Conservation (phyloP, 129 eudicot species). For the Flaveria robusta region DNA sequence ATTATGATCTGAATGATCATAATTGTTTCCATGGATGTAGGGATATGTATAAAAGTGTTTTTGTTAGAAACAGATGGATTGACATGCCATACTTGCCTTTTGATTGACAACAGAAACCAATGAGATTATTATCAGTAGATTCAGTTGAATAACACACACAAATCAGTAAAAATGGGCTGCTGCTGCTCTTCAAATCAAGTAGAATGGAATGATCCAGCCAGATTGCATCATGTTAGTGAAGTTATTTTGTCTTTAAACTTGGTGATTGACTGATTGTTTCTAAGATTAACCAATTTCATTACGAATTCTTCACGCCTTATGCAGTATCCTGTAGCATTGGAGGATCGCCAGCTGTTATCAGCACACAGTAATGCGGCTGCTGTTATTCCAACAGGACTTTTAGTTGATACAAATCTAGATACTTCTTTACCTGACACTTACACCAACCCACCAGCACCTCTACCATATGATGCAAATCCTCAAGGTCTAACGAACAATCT, state of each 20-base stretch:
- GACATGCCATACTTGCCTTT: constrained; percentile 2
- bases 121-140: constrained; percentile 43
- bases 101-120: constrained; percentile 38
- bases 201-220: constrained; percentile 50
- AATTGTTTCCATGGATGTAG: neutral
- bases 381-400: constrained; percentile 58
- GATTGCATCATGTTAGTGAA: constrained; percentile 65
- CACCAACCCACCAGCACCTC: constrained; percentile 74
- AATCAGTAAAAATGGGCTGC: constrained; percentile 69
- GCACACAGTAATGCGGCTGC: constrained; percentile 48
- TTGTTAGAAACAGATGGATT: constrained; percentile 14
- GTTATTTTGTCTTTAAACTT: neutral
- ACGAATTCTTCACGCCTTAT: constrained; percentile 2
- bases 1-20: neutral
- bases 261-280: neutral
- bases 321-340: constrained; percentile 72
- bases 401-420: constrained; percentile 89
- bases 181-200: constrained; percentile 63
- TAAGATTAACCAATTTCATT: neutral
- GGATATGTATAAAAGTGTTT: neutral
- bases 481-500: constrained; percentile 40
- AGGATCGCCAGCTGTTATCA: constrained; percentile 70
- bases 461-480: constrained; percentile 69
- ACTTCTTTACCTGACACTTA: constrained; percentile 79
- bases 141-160: constrained; percentile 45